Base-by-base conservation (phyloP, 257 asterid genomes). In the Nicotiana tabacum region DNA sequence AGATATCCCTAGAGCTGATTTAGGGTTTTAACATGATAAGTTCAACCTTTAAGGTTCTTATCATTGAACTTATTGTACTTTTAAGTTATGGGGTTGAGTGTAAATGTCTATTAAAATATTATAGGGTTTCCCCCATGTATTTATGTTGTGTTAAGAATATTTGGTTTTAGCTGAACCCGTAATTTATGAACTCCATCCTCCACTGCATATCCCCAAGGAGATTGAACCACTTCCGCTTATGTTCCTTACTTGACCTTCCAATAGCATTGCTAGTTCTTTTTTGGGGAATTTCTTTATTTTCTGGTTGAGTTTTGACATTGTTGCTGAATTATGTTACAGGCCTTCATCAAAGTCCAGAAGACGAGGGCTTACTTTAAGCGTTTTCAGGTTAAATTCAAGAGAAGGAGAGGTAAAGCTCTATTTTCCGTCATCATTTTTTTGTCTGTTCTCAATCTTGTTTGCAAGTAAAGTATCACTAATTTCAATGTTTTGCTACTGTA, bases 321-420 rank as follows among this genome's bases (percentile, higher is more conserved):
- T 74, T 27, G 43, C 43, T 74, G 60, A 46, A 80, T 18, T 62
- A 39, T 18, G 60, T 29, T 64, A 67, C 62, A 78, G 95, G 94
- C 66, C 8, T 92, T 91, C 30, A 90, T 89, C 29, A 91, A 92
- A 86, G 83, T 93, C 70, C 94, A 90, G 82, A 92, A 92, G 67
- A 27, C 92, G 0, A 90, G 80, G 74, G 91, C 94, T 79, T 92
- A 91, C 90, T 91, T 81, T 87, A 90, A 92, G 92, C 92, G 95
- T 16, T 92, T 83, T 87, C 94, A 91, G 87, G 97, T 92, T 51
- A 90, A 92, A 77, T 92, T 82, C 85, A 91, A 92, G 93, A 91
- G 97, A 85, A 91, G 95, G 88, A 89, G 97, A 85, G 88, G 97
- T 91, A 81, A 60, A 89, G 9, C 3, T 16, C 4, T 15, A 51